Evolutionary conservation across 345 rosid species (phyloP), one percentile per base, ranked within the genome.

Genomic region (Murraya paniculata): DNA sequence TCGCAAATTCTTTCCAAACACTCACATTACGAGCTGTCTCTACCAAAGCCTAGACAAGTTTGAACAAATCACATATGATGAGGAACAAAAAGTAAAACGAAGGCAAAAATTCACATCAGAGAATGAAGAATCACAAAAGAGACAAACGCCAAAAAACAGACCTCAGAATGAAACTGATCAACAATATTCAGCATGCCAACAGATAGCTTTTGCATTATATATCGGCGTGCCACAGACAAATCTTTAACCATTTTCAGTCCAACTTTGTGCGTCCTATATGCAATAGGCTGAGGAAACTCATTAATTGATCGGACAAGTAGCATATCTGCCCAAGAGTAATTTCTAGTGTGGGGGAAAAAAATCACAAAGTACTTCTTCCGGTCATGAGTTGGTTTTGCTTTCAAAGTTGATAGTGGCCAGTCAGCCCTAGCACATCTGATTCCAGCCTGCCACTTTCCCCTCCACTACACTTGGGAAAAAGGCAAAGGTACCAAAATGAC

Each of bases 271-370:
- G 92, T 88, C 80, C 87, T 89, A 78, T 93, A 92, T 5, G 98
- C 93, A 67, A 91, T 97, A 74, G 98, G 99, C 71, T 97, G 85
- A 22, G 99, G 99, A 61, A 82, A 88, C 84, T 94, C 98, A 58
- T 84, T 64, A 48, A 94, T 94, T 50, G 97, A 78, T 53, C 85
- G 88, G 36, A 93, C 98, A 41, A 93, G 97, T 77, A 89, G 89
- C 91, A 87, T 93, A 91, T 97, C 99, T 9, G 96, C 99, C 98
- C 98, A 97, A 19, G 98, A 96, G 87, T 97, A 93, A 85, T 94
- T 94, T 87, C 91, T 93, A 5, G 98, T 93, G 73, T 90, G 95
- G 9, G 99, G 99, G 22, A 97, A 97, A 84, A 89, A 97, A 74
- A 97, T 79, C 55, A 94, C 99, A 83, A 89, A 93, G 79, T 94